Percentiles rank a stretch among this genome's conserved stretches.
Conservation (phyloP, 768 basidiomycete genomes). For the Naematelia encephala region DNA sequence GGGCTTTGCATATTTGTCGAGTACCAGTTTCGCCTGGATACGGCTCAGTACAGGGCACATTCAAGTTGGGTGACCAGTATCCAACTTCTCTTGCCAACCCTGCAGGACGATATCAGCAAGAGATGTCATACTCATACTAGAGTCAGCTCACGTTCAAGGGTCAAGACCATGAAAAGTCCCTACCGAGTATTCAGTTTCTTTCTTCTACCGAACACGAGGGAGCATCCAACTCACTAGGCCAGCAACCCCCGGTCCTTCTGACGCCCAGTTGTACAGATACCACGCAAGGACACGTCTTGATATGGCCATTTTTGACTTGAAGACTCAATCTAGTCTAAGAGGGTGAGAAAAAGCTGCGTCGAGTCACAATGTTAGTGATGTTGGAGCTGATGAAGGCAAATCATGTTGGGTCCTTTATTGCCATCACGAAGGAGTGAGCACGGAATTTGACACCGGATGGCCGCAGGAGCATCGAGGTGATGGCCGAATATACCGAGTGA, state of each 20-base stretch:
- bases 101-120: conserved; percentile 51
- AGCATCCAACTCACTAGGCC: background rate
- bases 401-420: too few relatives aligned
- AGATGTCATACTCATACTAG: background rate
- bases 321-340: background rate
- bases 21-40: background rate
- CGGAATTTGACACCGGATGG: too few relatives aligned
- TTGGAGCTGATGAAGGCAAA: too few relatives aligned
- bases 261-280: background rate
- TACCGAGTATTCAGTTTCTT: background rate
- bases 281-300: background rate
- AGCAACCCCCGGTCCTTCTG: background rate
- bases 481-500: too few relatives aligned
- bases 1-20: conserved; percentile 62
- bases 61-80: conserved; percentile 66
- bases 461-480: too few relatives aligned
- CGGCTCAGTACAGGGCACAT: conserved; percentile 56
- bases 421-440: too few relatives aligned
- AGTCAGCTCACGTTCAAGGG: conserved; percentile 41
- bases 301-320: background rate
- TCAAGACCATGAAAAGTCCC: conserved; percentile 48
- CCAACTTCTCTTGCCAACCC: conserved; percentile 90
- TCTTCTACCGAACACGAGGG: background rate
- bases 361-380: too few relatives aligned
- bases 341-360: background rate